Conservation (phyloP, 495 filamentous ascomycete genomes). For the Neurospora hispaniola region DNA sequence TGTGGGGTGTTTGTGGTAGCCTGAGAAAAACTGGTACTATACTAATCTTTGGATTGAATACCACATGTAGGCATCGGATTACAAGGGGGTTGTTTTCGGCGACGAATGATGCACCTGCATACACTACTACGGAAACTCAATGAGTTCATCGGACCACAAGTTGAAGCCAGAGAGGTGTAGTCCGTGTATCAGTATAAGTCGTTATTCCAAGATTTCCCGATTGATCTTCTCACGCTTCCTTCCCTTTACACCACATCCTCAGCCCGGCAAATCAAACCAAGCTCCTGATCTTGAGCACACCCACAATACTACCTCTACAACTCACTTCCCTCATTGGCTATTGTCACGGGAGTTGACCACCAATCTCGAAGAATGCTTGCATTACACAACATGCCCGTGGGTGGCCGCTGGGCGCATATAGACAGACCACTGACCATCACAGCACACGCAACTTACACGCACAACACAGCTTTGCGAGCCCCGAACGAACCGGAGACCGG, state of each 20-base stretch:
- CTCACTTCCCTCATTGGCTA: neutral
- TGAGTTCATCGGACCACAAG: neutral
- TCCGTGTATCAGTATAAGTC: neutral
- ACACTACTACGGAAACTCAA: neutral
- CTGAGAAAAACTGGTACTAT: neutral
- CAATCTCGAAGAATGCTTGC: neutral
- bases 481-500: neutral
- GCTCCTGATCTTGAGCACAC: neutral
- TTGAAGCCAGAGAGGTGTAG: neutral
- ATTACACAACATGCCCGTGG: neutral
- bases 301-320: neutral
- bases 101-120: neutral
- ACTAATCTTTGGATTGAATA: neutral
- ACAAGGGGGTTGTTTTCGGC: neutral
- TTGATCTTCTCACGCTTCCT: neutral
- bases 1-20: neutral
- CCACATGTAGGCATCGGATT: too few relatives aligned
- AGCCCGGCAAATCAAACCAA: neutral
- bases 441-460: neutral
- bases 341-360: neutral
- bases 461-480: neutral
- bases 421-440: neutral
- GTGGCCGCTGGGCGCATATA: neutral
- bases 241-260: neutral
- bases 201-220: neutral